Evolutionary conservation across 1,284 basidiomycete genomes (phyloP).

Genomic region (Cutaneotrichosporon sp.): DNA sequence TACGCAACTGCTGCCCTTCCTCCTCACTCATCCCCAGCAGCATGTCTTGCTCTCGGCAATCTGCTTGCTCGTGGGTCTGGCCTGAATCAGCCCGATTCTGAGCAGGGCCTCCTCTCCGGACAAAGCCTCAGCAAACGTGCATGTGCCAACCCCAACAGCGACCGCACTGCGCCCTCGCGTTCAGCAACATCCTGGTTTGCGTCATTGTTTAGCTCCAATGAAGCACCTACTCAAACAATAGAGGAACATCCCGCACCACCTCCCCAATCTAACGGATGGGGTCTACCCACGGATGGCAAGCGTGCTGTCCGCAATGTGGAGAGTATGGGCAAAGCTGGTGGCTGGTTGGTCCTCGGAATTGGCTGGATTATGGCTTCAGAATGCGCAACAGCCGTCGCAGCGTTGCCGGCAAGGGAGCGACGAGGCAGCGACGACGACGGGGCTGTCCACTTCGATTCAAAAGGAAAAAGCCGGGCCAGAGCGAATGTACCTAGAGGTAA

Average conservation of each 20-base stretch:
- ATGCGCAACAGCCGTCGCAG: not conserved
- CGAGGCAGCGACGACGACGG: constrained; percentile 8
- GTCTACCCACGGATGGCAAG: constrained; percentile 39
- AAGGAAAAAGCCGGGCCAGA: constrained; percentile 11
- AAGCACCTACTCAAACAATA: not conserved
- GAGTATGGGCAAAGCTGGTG: constrained; percentile 40
- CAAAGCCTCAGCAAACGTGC: not conserved
- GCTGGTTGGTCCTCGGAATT: constrained; percentile 40
- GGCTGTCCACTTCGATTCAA: constrained; percentile 15
- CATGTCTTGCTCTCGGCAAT: constrained; percentile 41
- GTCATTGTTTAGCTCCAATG: constrained; percentile 14
- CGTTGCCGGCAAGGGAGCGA: not conserved
- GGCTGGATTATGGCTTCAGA: constrained; percentile 36
- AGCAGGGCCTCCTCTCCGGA: too few relatives aligned
- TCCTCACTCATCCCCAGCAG: constrained; percentile 32
- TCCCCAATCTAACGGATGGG: constrained; percentile 26
- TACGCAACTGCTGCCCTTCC: constrained; percentile 39
- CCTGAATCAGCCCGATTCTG: constrained; percentile 15
- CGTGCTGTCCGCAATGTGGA: constrained; percentile 37
- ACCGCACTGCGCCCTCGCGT: not conserved
- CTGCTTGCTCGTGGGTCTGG: constrained; percentile 35
- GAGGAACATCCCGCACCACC: not conserved
- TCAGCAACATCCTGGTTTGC: constrained; percentile 11
- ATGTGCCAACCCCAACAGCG: constrained; percentile 4
- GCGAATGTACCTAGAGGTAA: not conserved